Percentiles rank a stretch among this genome's conserved stretches.
phyloP scores from a whole-genome alignment of 768 basidiomycete genomes.

The Cystobasidium tubakii region DNA sequence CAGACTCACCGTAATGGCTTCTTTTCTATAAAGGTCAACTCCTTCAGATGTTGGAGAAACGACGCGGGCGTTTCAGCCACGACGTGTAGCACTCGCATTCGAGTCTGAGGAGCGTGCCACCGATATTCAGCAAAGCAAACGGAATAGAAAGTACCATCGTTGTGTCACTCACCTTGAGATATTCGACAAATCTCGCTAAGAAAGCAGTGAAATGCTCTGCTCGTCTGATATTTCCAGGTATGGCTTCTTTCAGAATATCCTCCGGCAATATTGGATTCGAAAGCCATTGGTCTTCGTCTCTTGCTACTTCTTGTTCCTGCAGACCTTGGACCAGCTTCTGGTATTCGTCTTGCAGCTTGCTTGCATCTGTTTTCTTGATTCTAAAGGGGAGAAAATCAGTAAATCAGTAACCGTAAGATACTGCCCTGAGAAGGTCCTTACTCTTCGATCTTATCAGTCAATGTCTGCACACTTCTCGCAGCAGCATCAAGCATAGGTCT shows the following conservation, averaged over 20 bases:
- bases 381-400: conserved; percentile 51
- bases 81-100: conserved; percentile 98
- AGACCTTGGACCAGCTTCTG: conserved; percentile 88
- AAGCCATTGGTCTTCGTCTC: conserved; percentile 71
- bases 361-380: conserved; percentile 87
- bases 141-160: too few relatives aligned
- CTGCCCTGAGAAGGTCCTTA: conserved; percentile 50
- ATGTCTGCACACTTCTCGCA: conserved; percentile 71
- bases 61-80: conserved; percentile 96
- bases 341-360: conserved; percentile 93
- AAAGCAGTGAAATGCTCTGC: conserved; percentile 99
- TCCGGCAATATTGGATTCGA: conserved; percentile 93
- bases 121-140: too few relatives aligned
- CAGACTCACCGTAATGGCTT: conserved; percentile 77
- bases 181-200: conserved; percentile 95
- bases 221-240: conserved; percentile 96
- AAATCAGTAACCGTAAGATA: not conserved
- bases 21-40: conserved; percentile 95
- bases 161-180: conserved; percentile 69
- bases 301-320: conserved; percentile 62
- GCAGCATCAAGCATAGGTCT: conserved; percentile 97
- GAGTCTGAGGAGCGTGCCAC: conserved; percentile 63
- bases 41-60: conserved; percentile 94
- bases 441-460: conserved; percentile 93
- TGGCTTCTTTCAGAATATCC: conserved; percentile 86